Percentiles rank a stretch among this genome's conserved stretches.
These are phyloP conservation scores for Ceriops zippeliana DNA, from an alignment of 345 rosid species.

Conservation along the genomic window DNA sequence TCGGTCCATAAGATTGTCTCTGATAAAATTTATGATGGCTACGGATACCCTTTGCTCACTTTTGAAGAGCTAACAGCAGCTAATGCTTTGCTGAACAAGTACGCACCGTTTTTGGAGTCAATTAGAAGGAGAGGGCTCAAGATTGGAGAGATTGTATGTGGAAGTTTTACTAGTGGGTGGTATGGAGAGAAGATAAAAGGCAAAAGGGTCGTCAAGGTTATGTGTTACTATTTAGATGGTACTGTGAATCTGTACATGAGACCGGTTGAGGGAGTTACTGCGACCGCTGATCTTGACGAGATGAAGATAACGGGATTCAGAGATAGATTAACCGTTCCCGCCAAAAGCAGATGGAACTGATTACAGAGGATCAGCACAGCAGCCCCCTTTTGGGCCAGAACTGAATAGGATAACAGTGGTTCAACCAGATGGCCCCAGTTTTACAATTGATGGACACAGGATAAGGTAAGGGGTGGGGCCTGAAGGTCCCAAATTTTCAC, in stretches of 20 bases:
- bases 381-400: slow-evolving; percentile 15
- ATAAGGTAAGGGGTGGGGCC: slow-evolving; percentile 18
- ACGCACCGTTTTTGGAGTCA: slow-evolving; percentile 34
- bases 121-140: slow-evolving; percentile 26
- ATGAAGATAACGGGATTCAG: slow-evolving; percentile 25
- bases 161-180: slow-evolving; percentile 31
- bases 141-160: slow-evolving; percentile 26
- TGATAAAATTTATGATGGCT: slow-evolving; percentile 20
- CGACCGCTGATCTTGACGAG: slow-evolving; percentile 33
- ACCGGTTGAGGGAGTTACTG: slow-evolving; percentile 35
- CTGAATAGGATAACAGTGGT: slow-evolving; percentile 28
- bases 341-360: slow-evolving; percentile 43
- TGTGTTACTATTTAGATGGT: slow-evolving; percentile 36
- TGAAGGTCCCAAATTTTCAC: background rate
- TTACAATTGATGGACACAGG: slow-evolving; percentile 30
- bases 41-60: slow-evolving; percentile 36
- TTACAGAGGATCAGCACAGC: slow-evolving; percentile 31
- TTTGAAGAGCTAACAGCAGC: slow-evolving; percentile 25
- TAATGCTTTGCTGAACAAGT: slow-evolving; percentile 1
- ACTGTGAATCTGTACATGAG: slow-evolving; percentile 36
- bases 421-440: slow-evolving; percentile 43
- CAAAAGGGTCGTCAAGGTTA: slow-evolving; percentile 27
- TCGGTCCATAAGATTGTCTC: slow-evolving; percentile 3
- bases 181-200: slow-evolving; percentile 23
- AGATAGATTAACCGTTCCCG: slow-evolving; percentile 24